Evolutionary conservation across 2,329 filamentous ascomycete genomes (phyloP).

Genomic region (Fusarium sp.): DNA sequence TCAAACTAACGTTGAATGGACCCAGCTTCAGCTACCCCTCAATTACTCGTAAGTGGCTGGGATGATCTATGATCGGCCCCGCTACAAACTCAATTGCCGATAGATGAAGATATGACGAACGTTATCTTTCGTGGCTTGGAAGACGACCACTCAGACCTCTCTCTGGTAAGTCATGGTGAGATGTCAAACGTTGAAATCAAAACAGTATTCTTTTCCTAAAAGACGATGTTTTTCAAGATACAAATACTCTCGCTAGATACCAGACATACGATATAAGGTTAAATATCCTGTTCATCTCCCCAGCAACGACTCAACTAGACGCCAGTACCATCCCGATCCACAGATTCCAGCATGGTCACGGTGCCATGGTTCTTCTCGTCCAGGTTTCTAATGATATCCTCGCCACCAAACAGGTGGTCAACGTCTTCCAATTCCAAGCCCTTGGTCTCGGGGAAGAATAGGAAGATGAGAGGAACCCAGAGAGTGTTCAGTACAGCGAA

Average conservation of each 20-base stretch:
- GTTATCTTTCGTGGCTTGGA: neutral
- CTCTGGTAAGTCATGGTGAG: neutral
- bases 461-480: slow-evolving; percentile 50
- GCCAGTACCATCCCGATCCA: neutral
- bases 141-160: neutral
- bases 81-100: neutral
- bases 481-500: slow-evolving; percentile 58
- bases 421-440: slow-evolving; percentile 62
- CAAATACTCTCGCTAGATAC: too few species aligned
- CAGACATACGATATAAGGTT: neutral
- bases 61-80: neutral
- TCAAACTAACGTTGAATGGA: neutral
- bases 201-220: too few species aligned
- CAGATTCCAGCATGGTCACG: slow-evolving; percentile 20
- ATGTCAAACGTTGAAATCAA: neutral
- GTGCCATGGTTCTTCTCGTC: slow-evolving; percentile 28
- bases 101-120: neutral
- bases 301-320: neutral
- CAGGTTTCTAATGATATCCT: slow-evolving; percentile 20
- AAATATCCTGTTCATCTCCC: neutral
- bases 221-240: too few species aligned
- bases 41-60: slow-evolving; percentile 8
- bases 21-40: slow-evolving; percentile 14
- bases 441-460: slow-evolving; percentile 62
- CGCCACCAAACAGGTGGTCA: slow-evolving; percentile 47